Percentiles rank a stretch among this genome's conserved stretches.
These are phyloP conservation scores for Fusarium beomiforme DNA, from an alignment of 2,329 filamentous ascomycete genomes.

Conservation along the genomic window DNA sequence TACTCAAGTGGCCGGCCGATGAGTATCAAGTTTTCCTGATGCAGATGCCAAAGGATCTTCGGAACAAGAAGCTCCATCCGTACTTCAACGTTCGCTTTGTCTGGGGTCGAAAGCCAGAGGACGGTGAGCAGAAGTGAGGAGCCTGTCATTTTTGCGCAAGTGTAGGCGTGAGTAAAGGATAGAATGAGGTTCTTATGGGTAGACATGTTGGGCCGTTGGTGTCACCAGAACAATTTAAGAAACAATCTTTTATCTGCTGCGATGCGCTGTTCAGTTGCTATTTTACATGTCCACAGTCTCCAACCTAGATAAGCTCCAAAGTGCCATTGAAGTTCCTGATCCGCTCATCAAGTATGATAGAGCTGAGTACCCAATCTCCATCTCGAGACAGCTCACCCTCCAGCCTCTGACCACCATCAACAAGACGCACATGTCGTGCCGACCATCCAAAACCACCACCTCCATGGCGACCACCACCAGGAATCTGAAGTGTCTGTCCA, in stretches of 20 bases:
- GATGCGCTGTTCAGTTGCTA: background rate
- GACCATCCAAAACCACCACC: conserved; percentile 48
- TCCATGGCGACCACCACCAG: conserved; percentile 38
- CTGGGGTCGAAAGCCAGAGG: conserved; percentile 6
- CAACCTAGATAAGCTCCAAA: conserved; percentile 23
- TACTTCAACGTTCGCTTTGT: conserved; percentile 18
- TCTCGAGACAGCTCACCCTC: conserved; percentile 47
- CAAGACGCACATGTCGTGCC: conserved; percentile 49
- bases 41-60: conserved; percentile 11
- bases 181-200: background rate
- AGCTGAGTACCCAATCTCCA: conserved; percentile 46
- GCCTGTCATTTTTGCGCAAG: accelerated
- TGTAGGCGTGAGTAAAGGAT: too few relatives aligned
- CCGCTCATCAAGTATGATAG: conserved; percentile 48
- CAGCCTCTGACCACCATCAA: conserved; percentile 49
- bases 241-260: background rate
- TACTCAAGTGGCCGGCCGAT: conserved; percentile 12
- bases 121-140: background rate
- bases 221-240: too few relatives aligned
- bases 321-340: conserved; percentile 48
- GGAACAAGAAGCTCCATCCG: conserved; percentile 10
- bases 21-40: conserved; percentile 14
- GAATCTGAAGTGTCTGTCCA: conserved; percentile 52
- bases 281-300: background rate
- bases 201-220: background rate